Evolutionary conservation across 345 rosid species (phyloP), one percentile per base, ranked within the genome.

Genomic region (Pistacia vera): DNA sequence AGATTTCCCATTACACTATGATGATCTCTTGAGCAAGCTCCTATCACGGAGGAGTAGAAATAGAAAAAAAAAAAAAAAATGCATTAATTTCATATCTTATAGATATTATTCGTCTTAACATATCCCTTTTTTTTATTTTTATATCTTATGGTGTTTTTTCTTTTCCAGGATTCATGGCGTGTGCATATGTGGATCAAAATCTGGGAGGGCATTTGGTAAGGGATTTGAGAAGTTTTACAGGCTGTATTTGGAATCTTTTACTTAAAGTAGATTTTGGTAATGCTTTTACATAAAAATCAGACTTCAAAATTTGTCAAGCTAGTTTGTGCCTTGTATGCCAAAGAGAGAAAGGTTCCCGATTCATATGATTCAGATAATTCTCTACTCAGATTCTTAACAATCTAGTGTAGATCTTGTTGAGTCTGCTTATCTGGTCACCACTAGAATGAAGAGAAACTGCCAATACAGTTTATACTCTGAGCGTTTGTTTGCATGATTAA

Each of bases 141-240:
- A 2, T 58, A 8, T 8, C 18, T 51, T 48, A 49, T 41, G 38
- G 22, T 64, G 4, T 28, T 79, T 44, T 63, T 46, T 35, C n/a
- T 30, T 55, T 67, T 5, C 1, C 86, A 96, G 98, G 99, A 96
- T 84, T 94, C 86, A 35, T 93, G 99, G 99, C 97, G 30, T 96
- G 99, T 76, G 97, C 69, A 89, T 96, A 68, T 96, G 98, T 79
- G 88, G 89, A 20, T 90, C 92, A 55, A 93, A 92, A 81, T 93
- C 98, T 66, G 99, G 99, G 80, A 93, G 93, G 86, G 99, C 98
- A 66, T 96, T 93, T 84, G 99, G 99, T 96, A 90, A 90, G 93
- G 70, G 75, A 75, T 64, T 78, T 33, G 3, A 20, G 56, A 76
- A n/a, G 62, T 69, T 64, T 73, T 55, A 16, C 25, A 17, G 63